A percentile compares a stretch with the other conserved stretches of the same genome.
These are phyloP conservation scores for Phytophthora syringae DNA, from an alignment of 352 stramenopile genomes.

Conservation along the genomic window DNA sequence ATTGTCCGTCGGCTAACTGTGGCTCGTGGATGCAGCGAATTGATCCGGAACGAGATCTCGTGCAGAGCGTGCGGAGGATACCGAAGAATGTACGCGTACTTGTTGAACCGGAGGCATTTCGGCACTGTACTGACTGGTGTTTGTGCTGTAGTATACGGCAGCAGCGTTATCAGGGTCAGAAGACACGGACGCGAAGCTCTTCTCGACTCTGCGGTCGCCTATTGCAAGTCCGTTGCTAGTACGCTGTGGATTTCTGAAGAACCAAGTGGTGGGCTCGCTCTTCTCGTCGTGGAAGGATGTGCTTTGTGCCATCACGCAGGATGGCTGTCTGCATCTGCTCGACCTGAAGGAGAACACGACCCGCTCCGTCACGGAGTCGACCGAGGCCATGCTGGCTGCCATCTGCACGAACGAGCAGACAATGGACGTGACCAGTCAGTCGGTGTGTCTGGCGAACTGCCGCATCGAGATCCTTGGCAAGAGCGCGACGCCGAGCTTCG, in stretches of 20 bases:
- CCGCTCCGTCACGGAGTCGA: slow-evolving; percentile 58
- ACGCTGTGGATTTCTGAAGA: slow-evolving; percentile 80
- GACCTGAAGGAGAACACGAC: slow-evolving; percentile 75
- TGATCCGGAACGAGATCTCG: slow-evolving; percentile 76
- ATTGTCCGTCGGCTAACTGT: background rate
- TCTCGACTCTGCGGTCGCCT: slow-evolving; percentile 66
- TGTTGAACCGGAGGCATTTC: background rate
- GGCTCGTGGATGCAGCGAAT: slow-evolving; percentile 57
- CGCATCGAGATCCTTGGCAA: slow-evolving; percentile 81
- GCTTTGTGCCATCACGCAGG: slow-evolving; percentile 79
- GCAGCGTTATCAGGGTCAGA: slow-evolving; percentile 63
- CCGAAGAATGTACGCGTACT: slow-evolving; percentile 74
- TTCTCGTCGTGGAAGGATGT: slow-evolving; percentile 84
- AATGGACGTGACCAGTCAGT: slow-evolving; percentile 55
- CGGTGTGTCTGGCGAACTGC: slow-evolving; percentile 69
- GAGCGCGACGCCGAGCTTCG: slow-evolving; percentile 67
- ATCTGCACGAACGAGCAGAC: slow-evolving; percentile 61
- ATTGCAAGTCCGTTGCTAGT: slow-evolving; percentile 76
- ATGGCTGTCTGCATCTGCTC: slow-evolving; percentile 75
- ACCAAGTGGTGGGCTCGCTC: slow-evolving; percentile 71
- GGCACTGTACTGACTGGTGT: slow-evolving; percentile 8
- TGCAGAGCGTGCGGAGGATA: slow-evolving; percentile 82
- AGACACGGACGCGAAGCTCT: slow-evolving; percentile 64
- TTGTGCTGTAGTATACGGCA: slow-evolving; percentile 61
- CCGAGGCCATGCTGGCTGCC: slow-evolving; percentile 62